Conservation (phyloP, 1,139 yeast genomes). For the Protomyces pachydermus region DNA sequence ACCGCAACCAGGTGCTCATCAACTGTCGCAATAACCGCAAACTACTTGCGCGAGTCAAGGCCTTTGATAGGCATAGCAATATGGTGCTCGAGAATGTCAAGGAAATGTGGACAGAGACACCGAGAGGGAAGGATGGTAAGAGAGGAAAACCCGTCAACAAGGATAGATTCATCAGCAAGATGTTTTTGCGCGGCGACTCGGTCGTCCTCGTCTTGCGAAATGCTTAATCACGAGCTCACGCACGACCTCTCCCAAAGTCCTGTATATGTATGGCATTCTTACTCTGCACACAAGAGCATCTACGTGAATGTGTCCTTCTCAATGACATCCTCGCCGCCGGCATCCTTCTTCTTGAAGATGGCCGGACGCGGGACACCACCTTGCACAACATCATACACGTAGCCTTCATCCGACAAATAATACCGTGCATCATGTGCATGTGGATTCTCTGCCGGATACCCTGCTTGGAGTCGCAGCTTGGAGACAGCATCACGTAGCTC, state of each 20-base stretch:
- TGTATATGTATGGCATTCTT: background rate
- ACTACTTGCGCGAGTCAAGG: conserved; percentile 80
- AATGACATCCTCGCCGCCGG: conserved; percentile 4
- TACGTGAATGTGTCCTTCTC: conserved; percentile 12
- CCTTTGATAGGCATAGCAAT: conserved; percentile 93
- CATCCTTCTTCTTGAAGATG: conserved; percentile 11
- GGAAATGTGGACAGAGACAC: conserved; percentile 80
- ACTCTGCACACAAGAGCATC: background rate
- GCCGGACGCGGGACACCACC: conserved; percentile 23
- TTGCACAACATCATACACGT: conserved; percentile 16
- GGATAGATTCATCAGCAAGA: conserved; percentile 81
- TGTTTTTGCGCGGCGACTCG: conserved; percentile 93
- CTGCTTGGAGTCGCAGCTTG: conserved; percentile 51
- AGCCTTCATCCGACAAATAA: conserved; percentile 19
- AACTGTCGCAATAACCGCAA: conserved; percentile 92
- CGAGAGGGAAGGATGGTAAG: conserved; percentile 62
- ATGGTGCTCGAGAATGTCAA: conserved; percentile 88
- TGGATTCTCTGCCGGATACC: conserved; percentile 52
- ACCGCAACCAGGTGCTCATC: conserved; percentile 72
- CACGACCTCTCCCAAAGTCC: background rate
- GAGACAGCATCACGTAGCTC: conserved; percentile 62
- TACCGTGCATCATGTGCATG: conserved; percentile 15
- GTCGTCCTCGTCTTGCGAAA: conserved; percentile 72
- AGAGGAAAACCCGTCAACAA: conserved; percentile 63
- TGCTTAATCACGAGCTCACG: conserved; percentile 29